phyloP scores from a whole-genome alignment of 352 stramenopile species.

The Phytopythium vexans region DNA sequence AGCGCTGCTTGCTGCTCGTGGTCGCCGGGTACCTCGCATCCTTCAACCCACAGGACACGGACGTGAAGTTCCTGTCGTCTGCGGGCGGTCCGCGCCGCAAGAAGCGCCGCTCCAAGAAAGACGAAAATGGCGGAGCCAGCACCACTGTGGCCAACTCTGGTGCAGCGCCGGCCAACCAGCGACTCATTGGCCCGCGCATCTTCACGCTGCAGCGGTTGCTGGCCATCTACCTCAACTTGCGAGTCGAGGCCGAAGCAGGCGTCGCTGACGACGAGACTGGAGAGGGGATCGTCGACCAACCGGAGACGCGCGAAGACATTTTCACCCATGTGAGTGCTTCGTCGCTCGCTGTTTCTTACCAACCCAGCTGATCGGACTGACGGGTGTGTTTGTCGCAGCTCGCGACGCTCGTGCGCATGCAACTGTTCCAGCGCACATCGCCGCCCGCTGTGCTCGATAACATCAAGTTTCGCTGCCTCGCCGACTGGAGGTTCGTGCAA shows the following conservation, averaged over 20 bases:
- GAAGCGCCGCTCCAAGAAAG: slow-evolving; percentile 35
- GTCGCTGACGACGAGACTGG: slow-evolving; percentile 4
- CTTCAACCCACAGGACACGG: slow-evolving; percentile 77
- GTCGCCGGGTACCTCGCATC: slow-evolving; percentile 71
- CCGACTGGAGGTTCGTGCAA: slow-evolving; percentile 65
- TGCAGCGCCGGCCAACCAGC: slow-evolving; percentile 46
- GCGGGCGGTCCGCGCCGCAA: slow-evolving; percentile 46
- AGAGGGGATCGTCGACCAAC: slow-evolving; percentile 10
- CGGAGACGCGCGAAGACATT: slow-evolving; percentile 66
- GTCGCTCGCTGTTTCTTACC: neutral
- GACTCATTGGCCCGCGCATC: slow-evolving; percentile 67
- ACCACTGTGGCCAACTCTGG: slow-evolving; percentile 21
- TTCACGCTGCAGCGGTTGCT: slow-evolving; percentile 71
- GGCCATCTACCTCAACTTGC: slow-evolving; percentile 76
- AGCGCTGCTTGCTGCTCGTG: slow-evolving; percentile 67
- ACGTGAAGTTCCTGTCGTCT: slow-evolving; percentile 70
- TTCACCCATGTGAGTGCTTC: slow-evolving; percentile 56
- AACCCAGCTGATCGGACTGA: neutral
- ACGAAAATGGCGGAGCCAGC: slow-evolving; percentile 8
- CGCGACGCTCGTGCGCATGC: slow-evolving; percentile 69
- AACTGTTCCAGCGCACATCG: slow-evolving; percentile 75
- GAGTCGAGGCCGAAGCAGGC: slow-evolving; percentile 38
- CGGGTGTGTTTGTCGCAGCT: slow-evolving; percentile 27
- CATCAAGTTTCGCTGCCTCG: slow-evolving; percentile 76
- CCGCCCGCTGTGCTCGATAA: slow-evolving; percentile 65